phyloP scores from a whole-genome alignment of 345 rosid species.

The Sonneratia alba region DNA sequence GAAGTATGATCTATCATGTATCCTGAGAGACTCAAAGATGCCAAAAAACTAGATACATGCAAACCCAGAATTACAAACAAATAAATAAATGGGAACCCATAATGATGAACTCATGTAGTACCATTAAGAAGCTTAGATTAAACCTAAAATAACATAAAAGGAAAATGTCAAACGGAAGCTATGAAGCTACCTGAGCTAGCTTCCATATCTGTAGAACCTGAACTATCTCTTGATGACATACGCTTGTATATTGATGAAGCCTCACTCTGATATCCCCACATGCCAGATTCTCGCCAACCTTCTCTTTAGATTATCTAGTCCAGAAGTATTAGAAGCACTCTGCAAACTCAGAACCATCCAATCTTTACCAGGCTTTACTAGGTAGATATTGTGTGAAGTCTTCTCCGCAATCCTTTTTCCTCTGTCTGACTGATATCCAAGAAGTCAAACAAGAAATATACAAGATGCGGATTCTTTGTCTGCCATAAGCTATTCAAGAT shows the following conservation, averaged over 20 bases:
- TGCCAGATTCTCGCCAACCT: constrained; percentile 22
- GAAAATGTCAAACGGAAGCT: constrained; percentile 2
- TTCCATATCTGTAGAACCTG: constrained; percentile 38
- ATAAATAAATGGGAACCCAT: not conserved
- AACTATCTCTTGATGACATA: constrained; percentile 50
- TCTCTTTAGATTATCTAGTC: not conserved
- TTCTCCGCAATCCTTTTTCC: not conserved
- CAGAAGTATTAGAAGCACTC: not conserved
- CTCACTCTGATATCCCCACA: constrained; percentile 55
- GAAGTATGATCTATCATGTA: not conserved
- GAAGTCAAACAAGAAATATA: no score
- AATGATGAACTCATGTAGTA: not conserved
- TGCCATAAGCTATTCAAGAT: not conserved
- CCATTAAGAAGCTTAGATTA: not conserved
- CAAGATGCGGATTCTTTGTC: no score
- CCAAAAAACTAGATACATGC: not conserved
- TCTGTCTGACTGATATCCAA: not conserved
- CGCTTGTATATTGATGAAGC: constrained; percentile 57
- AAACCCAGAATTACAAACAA: not conserved
- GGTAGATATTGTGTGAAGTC: not conserved
- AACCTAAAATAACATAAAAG: not conserved
- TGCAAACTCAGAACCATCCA: not conserved
- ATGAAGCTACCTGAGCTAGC: constrained; percentile 45
- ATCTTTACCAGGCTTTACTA: not conserved
- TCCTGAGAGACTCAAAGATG: not conserved